Evolutionary conservation across 2,329 filamentous ascomycete genomes (phyloP).

Genomic region (Cladophialophora exuberans): DNA sequence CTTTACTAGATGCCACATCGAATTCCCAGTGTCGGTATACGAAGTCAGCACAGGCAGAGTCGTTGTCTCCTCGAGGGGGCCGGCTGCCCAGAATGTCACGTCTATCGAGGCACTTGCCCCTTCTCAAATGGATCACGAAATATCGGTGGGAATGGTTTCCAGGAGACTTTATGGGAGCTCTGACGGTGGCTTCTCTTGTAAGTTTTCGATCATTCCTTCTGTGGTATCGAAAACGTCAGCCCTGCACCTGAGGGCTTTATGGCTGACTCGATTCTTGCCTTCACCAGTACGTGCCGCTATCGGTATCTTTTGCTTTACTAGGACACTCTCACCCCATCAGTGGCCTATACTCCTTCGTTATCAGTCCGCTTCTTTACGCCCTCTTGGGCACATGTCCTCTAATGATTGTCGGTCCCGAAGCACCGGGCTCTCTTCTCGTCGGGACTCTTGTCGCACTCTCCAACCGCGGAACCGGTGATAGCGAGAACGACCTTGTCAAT

Average conservation of each 20-base stretch:
- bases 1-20: not conserved
- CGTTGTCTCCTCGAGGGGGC: not conserved
- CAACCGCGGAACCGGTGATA: not conserved
- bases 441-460: slow-evolving; percentile 3
- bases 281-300: slow-evolving; percentile 8
- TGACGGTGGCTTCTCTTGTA: slow-evolving; percentile 3
- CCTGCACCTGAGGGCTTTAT: too few relatives aligned
- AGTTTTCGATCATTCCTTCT: too few relatives aligned
- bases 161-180: slow-evolving; percentile 7
- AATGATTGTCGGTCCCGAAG: slow-evolving; percentile 13
- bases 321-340: slow-evolving; percentile 12
- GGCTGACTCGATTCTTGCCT: not conserved
- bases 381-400: slow-evolving; percentile 9
- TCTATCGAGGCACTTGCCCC: slow-evolving; percentile 3
- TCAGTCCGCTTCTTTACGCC: slow-evolving; percentile 8
- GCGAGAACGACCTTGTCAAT: slow-evolving; percentile 2
- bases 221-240: too few relatives aligned
- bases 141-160: slow-evolving; percentile 4
- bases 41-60: not conserved
- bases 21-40: too few relatives aligned
- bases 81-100: not conserved
- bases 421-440: slow-evolving; percentile 13
- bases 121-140: slow-evolving; percentile 3
- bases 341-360: slow-evolving; percentile 11
- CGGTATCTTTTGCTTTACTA: slow-evolving; percentile 8